A percentile compares a stretch with the other conserved stretches of the same genome.
These are phyloP conservation scores for Ceratocystis lukuohia DNA, from an alignment of 2,329 filamentous ascomycete species.

Conservation along the genomic window DNA sequence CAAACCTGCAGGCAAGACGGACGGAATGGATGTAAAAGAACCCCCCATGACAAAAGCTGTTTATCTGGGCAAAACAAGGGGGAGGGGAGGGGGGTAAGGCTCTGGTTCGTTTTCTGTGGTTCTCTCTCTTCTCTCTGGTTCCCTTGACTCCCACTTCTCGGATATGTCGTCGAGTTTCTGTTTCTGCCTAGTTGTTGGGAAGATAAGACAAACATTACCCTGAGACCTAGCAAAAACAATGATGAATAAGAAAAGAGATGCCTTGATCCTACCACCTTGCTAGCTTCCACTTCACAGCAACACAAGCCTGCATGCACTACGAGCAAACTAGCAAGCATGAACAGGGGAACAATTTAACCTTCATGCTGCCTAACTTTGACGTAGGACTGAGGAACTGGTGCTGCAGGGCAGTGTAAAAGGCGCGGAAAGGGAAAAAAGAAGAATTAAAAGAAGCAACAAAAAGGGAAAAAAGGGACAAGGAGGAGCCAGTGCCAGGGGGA, in stretches of 20 bases:
- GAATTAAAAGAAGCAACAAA: background rate
- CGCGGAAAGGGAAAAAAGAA: background rate
- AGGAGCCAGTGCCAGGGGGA: background rate
- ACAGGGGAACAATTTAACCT: background rate
- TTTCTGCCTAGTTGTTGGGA: conserved; percentile 4
- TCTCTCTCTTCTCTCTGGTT: background rate
- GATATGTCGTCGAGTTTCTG: background rate
- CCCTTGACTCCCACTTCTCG: conserved; percentile 7
- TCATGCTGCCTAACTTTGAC: conserved; percentile 2
- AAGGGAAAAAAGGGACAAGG: background rate
- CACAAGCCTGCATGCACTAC: background rate
- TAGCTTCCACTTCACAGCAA: background rate
- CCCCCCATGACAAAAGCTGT: background rate
- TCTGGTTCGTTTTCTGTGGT: background rate
- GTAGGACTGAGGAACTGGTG: background rate
- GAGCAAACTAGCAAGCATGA: background rate
- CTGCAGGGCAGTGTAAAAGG: background rate
- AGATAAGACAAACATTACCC: background rate
- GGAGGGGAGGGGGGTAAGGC: background rate
- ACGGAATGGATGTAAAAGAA: background rate
- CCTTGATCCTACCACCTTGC: background rate
- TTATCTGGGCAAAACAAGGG: conserved; percentile 1
- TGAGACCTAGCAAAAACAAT: background rate
- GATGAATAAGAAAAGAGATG: background rate
- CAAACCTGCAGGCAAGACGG: background rate